Evolutionary conservation across 2,329 filamentous ascomycete genomes (phyloP), one percentile per base, ranked within the genome.

Genomic region (Nemania abortiva): DNA sequence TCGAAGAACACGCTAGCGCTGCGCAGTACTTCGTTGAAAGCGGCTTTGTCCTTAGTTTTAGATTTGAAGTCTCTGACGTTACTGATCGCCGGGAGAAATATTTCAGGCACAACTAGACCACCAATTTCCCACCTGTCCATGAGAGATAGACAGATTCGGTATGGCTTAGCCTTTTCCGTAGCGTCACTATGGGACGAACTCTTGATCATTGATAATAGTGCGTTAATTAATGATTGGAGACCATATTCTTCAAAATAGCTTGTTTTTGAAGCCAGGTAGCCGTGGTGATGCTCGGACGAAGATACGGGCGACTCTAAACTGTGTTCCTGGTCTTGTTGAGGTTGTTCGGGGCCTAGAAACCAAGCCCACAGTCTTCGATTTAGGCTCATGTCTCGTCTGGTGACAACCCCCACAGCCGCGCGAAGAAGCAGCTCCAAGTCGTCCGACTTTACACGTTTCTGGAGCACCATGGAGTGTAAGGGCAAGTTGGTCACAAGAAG

Each of bases 71-170:
- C 83, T 72, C 91, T 90, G 45, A 97, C 91, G 74, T 91, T 97
- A 77, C 91, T 87, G 74, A 99, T 88, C 29, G 95, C 90, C 3
- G 95, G 92, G 15, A 98, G 84, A 77, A 99, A 98, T 15, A 98
- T 88, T 69, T 94, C 91, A 0, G 95, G 93, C 1, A 98, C 91
- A 55, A 99, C 90, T 20, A 95, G 85, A 1, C 94, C 94, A 34
- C 96, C 96, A 72, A 99, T 95, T 79, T 99, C 96, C 95, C 94
- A 98, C 67, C 95, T 90, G 81, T 99, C 96, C 96, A 99, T 98
- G 61, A 99, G 84, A 18, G 97, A 98, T 2, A 98, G 86, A 76
- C 94, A 97, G 71, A 98, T 93, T 65, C 95, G 90, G 77, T 97
- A 98, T 0, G 96, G 95, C 47, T 90, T 90, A 22, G 94, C 93